phyloP scores from a whole-genome alignment of 768 basidiomycete species.

The Termitomyces sp. region DNA sequence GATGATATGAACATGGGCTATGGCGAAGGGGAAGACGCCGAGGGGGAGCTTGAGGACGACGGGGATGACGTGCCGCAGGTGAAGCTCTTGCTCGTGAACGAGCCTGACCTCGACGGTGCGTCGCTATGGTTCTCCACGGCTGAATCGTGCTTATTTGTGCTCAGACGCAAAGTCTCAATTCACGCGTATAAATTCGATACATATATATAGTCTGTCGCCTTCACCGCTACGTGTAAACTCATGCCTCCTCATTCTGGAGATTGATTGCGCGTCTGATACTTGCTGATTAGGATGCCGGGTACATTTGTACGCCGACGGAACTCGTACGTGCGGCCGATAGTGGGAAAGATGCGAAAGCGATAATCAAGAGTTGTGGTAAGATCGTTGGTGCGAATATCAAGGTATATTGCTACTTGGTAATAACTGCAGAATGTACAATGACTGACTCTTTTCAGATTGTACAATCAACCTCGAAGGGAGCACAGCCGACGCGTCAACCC shows the following conservation, averaged over 20 bases:
- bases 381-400: slow-evolving; percentile 40
- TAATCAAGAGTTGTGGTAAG: slow-evolving; percentile 40
- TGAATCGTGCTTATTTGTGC: slow-evolving; percentile 2
- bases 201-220: slow-evolving; percentile 72
- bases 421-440: not conserved
- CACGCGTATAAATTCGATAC: slow-evolving; percentile 43
- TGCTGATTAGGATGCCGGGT: slow-evolving; percentile 35
- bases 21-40: slow-evolving; percentile 23
- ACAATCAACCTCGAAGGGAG: slow-evolving; percentile 9
- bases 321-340: slow-evolving; percentile 33
- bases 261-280: not conserved
- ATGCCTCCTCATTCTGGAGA: not conserved
- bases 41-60: slow-evolving; percentile 29
- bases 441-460: slow-evolving; percentile 5
- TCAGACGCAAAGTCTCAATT: slow-evolving; percentile 53
- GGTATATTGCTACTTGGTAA: slow-evolving; percentile 24
- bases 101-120: slow-evolving; percentile 62
- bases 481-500: slow-evolving; percentile 22
- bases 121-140: too few species aligned
- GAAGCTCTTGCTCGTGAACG: slow-evolving; percentile 55
- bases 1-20: slow-evolving; percentile 37
- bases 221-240: slow-evolving; percentile 52
- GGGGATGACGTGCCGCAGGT: slow-evolving; percentile 40
- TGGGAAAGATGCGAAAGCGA: slow-evolving; percentile 33
- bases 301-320: slow-evolving; percentile 36